Base-by-base conservation (phyloP, 345 rosid species). In the Citrus maxima region DNA sequence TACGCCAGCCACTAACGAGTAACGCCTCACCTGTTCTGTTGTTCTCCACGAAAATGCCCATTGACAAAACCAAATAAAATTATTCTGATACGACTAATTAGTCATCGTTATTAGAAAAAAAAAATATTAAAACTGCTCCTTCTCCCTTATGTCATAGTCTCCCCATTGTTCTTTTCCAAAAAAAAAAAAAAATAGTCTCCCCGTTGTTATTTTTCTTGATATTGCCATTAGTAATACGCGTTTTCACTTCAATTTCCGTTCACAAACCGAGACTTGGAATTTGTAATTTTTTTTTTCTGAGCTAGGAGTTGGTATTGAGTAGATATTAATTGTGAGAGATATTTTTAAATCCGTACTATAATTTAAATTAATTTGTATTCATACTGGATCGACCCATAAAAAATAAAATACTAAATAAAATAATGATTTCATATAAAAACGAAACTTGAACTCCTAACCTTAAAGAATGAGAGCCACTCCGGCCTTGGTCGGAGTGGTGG, bases 301-400 rank as follows among this genome's bases (percentile, higher is more conserved):
- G 0, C 0, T 3, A 32, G 4, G 4, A 32, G 34, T 0, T 4
- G 4, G 0, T 0, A 0, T 32, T 32, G 32, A 0, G 4, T 0
- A 0, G 0, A 32, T 32, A 0, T 4, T 32, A 32, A 32, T 32
- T 32, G 0, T 32, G 34, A 0, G 34, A 3, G 0, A 32, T 32
- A 32, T 4, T 32, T 32, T 32, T 0, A 32, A 32, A 0, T 4
- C 0, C 0, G 0, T 32, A 32, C 0, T 0, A 32, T 0, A 32
- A 32, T 0, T 32, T 0, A 32, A 32, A 32, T 4, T 0, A 30
- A 30, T 0, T 30, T 0, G 0, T 0, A 30, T 30, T 30, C 0
- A 0, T 2, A 28, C 2, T 0, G 4, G 4, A 30, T 30, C 32
- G 0, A 4, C 0, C 0, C 4, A 30, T 30, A 30, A 30, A 30